Percentiles rank a stretch among this genome's conserved stretches.
Conservation (phyloP, 441 rosid genomes). For the Macaranga tanarius region DNA sequence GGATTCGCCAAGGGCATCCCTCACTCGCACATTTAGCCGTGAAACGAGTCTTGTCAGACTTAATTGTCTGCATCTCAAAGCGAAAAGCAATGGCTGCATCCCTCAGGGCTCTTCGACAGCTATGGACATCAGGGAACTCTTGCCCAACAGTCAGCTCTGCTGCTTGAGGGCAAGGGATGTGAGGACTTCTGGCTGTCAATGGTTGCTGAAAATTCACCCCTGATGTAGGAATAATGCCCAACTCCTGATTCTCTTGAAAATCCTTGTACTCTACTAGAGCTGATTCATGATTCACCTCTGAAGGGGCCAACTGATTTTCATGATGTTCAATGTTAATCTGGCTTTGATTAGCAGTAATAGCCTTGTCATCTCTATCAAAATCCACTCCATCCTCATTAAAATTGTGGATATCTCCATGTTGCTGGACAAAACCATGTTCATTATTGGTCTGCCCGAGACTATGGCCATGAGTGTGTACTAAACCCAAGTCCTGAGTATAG, state of each 20-base stretch:
- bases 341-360: slow-evolving; percentile 44
- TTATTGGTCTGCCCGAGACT: slow-evolving; percentile 41
- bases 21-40: slow-evolving; percentile 81
- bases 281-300: slow-evolving; percentile 50
- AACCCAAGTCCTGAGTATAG: slow-evolving; percentile 36
- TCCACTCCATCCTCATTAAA: slow-evolving; percentile 50
- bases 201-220: neutral
- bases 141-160: slow-evolving; percentile 54
- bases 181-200: neutral
- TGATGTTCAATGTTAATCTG: slow-evolving; percentile 47
- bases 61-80: slow-evolving; percentile 81
- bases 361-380: slow-evolving; percentile 30
- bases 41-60: slow-evolving; percentile 85
- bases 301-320: slow-evolving; percentile 35
- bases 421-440: slow-evolving; percentile 53
- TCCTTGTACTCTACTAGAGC: slow-evolving; percentile 44
- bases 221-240: neutral
- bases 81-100: slow-evolving; percentile 82
- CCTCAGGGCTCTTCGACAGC: slow-evolving; percentile 77
- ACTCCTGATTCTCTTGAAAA: slow-evolving; percentile 37
- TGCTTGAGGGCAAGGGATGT: neutral
- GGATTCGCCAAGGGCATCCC: slow-evolving; percentile 90
- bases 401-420: slow-evolving; percentile 39
- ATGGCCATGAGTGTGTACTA: slow-evolving; percentile 48
- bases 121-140: slow-evolving; percentile 81